Evolutionary conservation across 2,329 filamentous ascomycete genomes (phyloP).

Genomic region (Sphaerostilbella broomeana): DNA sequence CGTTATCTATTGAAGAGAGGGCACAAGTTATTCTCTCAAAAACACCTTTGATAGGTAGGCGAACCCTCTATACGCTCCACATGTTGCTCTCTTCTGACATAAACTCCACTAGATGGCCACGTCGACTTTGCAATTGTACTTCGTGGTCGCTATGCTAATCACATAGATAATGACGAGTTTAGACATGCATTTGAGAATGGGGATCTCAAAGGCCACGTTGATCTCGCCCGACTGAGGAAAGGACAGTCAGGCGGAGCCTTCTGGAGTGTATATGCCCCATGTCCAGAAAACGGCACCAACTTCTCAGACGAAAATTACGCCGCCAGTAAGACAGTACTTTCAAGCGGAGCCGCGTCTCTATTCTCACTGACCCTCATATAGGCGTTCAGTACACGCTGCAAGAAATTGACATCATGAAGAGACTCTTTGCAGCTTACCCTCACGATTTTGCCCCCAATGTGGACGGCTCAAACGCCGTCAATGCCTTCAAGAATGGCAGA

Average conservation of each 20-base stretch:
- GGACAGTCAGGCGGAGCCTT: conserved; percentile 81
- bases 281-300: conserved; percentile 64
- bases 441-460: conserved; percentile 60
- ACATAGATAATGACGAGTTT: conserved; percentile 70
- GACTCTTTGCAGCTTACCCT: conserved; percentile 58
- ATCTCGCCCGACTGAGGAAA: conserved; percentile 65
- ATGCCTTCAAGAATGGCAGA: conserved; percentile 53
- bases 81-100: background rate
- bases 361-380: conserved; percentile 19
- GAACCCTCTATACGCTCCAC: background rate
- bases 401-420: conserved; percentile 67
- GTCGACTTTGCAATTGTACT: conserved; percentile 78
- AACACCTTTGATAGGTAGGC: conserved; percentile 45
- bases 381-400: conserved; percentile 62
- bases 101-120: conserved; percentile 62
- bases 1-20: conserved; percentile 36
- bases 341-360: background rate
- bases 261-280: conserved; percentile 81
- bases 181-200: conserved; percentile 67
- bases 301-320: conserved; percentile 69
- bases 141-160: conserved; percentile 61
- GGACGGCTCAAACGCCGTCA: conserved; percentile 54
- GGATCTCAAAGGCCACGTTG: conserved; percentile 63
- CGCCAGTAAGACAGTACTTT: conserved; percentile 39
- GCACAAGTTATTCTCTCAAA: conserved; percentile 39